Evolutionary conservation across 495 filamentous ascomycete species (phyloP).

Genomic region (Aspergillus ellipticus): DNA sequence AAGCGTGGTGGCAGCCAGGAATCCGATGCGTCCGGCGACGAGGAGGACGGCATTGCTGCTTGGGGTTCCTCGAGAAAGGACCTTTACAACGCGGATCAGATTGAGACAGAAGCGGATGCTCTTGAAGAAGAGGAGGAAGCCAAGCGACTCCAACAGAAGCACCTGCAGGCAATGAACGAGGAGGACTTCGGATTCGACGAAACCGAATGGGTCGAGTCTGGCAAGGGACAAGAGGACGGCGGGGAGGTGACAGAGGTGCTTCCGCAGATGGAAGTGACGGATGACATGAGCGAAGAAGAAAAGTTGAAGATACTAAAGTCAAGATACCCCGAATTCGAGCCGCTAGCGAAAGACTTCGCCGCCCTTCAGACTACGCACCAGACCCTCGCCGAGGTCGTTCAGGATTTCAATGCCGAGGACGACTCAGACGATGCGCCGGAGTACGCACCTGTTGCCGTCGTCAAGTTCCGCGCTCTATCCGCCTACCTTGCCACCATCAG

Average conservation of each 20-base stretch:
- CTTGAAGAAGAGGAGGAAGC: slow-evolving; percentile 91
- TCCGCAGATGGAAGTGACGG: slow-evolving; percentile 74
- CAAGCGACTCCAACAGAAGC: slow-evolving; percentile 81
- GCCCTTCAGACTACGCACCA: slow-evolving; percentile 63
- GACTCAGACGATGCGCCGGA: slow-evolving; percentile 29
- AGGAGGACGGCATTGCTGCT: slow-evolving; percentile 70
- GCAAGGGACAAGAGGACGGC: slow-evolving; percentile 40
- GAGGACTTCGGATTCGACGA: slow-evolving; percentile 92
- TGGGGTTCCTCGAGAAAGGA: slow-evolving; percentile 87
- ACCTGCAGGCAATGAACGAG: slow-evolving; percentile 76
- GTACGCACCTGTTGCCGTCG: slow-evolving; percentile 48
- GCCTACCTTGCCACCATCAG: slow-evolving; percentile 81
- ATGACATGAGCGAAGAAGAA: slow-evolving; percentile 73
- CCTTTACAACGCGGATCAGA: slow-evolving; percentile 86
- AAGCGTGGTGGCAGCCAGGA: slow-evolving; percentile 21
- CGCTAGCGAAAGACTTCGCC: slow-evolving; percentile 74
- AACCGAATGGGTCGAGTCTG: slow-evolving; percentile 66
- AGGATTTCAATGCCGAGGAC: slow-evolving; percentile 42
- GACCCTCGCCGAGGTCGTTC: slow-evolving; percentile 53
- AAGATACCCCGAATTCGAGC: slow-evolving; percentile 88
- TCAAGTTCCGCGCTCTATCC: slow-evolving; percentile 71
- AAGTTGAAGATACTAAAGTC: slow-evolving; percentile 69
- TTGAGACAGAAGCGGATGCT: slow-evolving; percentile 88
- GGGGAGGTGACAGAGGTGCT: slow-evolving; percentile 75
- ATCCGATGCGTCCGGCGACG: slow-evolving; percentile 38